A percentile compares a stretch with the other conserved stretches of the same genome.
Conservation (phyloP, 129 eudicot genomes). For the Flaveria sonorensis region DNA sequence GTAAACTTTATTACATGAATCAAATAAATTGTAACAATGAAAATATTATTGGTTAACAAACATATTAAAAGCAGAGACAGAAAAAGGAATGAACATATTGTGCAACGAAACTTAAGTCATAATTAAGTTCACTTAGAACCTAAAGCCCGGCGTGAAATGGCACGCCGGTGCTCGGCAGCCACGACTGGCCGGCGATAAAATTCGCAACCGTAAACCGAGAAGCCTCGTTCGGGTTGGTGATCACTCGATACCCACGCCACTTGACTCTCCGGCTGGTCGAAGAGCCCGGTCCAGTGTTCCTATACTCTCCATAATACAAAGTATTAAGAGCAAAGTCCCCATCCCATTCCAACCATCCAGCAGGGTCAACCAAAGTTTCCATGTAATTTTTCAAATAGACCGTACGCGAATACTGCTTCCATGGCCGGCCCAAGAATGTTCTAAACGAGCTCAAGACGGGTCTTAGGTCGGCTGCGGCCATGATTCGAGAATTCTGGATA, state of each 20-base stretch:
- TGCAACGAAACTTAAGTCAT: not conserved
- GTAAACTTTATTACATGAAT: slow-evolving; percentile 8
- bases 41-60: not conserved
- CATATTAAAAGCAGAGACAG: not conserved
- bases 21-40: not conserved
- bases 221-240: slow-evolving; percentile 45
- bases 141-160: slow-evolving; percentile 54
- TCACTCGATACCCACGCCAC: slow-evolving; percentile 60
- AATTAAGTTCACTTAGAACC: not conserved
- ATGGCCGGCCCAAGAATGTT: slow-evolving; percentile 63
- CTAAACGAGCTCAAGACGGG: slow-evolving; percentile 44
- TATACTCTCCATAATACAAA: slow-evolving; percentile 65
- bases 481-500: slow-evolving; percentile 53
- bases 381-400: slow-evolving; percentile 49
- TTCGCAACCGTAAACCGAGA: slow-evolving; percentile 45
- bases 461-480: slow-evolving; percentile 57
- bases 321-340: slow-evolving; percentile 47
- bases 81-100: not conserved
- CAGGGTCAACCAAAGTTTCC: slow-evolving; percentile 54
- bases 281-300: slow-evolving; percentile 64
- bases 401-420: slow-evolving; percentile 68
- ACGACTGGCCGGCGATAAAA: slow-evolving; percentile 55
- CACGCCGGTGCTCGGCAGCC: slow-evolving; percentile 62
- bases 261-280: slow-evolving; percentile 47
- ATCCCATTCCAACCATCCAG: slow-evolving; percentile 73